These are phyloP conservation scores for Zygosaccharomyces kombuchaensis DNA, from an alignment of 805 yeast genomes.

Conservation along the genomic window DNA sequence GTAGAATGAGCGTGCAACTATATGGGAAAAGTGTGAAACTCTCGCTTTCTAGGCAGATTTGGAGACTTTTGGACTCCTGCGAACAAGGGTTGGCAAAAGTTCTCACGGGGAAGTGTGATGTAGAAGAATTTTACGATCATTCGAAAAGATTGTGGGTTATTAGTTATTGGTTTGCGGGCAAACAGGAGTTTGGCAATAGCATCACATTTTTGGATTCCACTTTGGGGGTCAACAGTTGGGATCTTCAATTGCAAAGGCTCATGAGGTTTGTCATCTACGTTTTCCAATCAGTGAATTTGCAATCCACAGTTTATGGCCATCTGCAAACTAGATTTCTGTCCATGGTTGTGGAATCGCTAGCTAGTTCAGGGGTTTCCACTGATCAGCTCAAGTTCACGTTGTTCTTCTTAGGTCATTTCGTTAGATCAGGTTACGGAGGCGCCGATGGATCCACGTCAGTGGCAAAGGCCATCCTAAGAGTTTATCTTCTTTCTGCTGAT, in stretches of 20 bases:
- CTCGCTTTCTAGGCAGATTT: conserved; percentile 10
- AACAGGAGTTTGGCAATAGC: conserved; percentile 14
- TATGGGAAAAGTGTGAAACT: conserved; percentile 15
- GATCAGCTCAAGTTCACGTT: conserved; percentile 22
- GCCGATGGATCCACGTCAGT: conserved; percentile 8
- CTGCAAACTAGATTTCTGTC: conserved; percentile 19
- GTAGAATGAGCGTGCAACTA: conserved; percentile 12
- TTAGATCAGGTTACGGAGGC: conserved; percentile 10
- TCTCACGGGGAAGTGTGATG: conserved; percentile 13
- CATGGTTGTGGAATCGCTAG: conserved; percentile 16
- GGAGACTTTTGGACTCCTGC: conserved; percentile 9
- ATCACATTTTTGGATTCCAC: conserved; percentile 17
- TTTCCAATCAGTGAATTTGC: conserved; percentile 17
- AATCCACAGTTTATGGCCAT: conserved; percentile 6
- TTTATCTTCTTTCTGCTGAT: conserved; percentile 18
- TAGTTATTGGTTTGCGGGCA: conserved; percentile 24
- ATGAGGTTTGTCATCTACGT: conserved; percentile 27
- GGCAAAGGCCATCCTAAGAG: conserved; percentile 23
- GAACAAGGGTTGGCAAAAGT: conserved; percentile 21
- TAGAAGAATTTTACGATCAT: conserved; percentile 6
- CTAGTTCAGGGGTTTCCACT: conserved; percentile 8
- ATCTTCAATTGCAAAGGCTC: conserved; percentile 24
- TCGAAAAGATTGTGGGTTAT: conserved; percentile 19
- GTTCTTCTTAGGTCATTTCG: conserved; percentile 13
- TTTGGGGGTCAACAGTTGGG: conserved; percentile 22